These are phyloP conservation scores for Comarum palustre DNA, from an alignment of 306 rosid species.

Conservation along the genomic window DNA sequence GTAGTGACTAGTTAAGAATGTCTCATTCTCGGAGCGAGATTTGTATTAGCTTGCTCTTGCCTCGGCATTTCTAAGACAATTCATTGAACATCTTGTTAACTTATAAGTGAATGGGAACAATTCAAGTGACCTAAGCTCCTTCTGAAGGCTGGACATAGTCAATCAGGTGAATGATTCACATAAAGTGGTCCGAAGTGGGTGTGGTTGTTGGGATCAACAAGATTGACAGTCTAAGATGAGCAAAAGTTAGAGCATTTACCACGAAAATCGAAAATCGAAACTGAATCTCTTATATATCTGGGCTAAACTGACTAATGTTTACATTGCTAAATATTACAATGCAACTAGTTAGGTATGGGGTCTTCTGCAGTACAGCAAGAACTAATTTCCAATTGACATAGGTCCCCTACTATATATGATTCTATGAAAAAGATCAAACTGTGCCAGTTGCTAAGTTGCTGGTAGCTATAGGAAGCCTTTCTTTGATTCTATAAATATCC, in stretches of 20 bases:
- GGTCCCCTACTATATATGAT: constrained; percentile 15
- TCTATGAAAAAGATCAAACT: constrained; percentile 4
- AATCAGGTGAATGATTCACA: neutral
- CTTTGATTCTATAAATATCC: constrained; percentile 1
- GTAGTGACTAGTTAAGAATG: neutral
- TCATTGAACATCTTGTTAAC: neutral
- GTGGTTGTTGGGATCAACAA: neutral
- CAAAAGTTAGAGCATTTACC: neutral
- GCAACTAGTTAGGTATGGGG: constrained; percentile 4
- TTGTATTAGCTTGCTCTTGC: neutral
- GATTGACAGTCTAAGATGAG: neutral
- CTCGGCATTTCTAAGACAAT: neutral
- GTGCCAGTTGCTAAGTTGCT: constrained; percentile 8
- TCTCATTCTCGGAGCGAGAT: neutral
- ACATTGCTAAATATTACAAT: neutral
- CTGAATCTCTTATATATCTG: neutral
- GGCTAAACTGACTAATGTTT: neutral
- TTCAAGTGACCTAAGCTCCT: neutral
- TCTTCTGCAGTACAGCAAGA: constrained; percentile 4
- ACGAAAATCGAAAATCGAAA: neutral
- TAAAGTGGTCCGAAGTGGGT: neutral
- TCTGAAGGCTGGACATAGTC: neutral
- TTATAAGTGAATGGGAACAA: neutral
- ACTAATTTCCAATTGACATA: neutral
- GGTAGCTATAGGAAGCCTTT: neutral